phyloP scores from a whole-genome alignment of 768 basidiomycete genomes.

The Podaxis mareebaensis region DNA sequence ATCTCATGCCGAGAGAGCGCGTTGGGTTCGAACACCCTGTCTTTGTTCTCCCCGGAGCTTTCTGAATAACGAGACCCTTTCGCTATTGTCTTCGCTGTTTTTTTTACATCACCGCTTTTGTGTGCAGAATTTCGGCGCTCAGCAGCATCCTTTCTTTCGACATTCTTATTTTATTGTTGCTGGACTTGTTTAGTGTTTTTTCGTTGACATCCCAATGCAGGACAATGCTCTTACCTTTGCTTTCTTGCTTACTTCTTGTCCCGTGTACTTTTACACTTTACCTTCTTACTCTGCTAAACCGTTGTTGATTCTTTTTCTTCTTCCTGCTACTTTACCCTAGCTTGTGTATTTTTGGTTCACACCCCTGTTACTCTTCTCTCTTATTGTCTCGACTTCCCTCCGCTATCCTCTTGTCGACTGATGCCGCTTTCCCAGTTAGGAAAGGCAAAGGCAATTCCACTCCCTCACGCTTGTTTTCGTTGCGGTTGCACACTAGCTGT shows the following conservation, averaged over 20 bases:
- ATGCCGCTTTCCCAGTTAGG: slow-evolving; percentile 13
- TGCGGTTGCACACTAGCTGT: slow-evolving; percentile 5
- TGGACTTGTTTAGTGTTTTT: slow-evolving; percentile 6
- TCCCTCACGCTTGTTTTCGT: neutral
- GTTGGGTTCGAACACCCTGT: slow-evolving; percentile 60
- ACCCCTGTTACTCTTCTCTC: slow-evolving; percentile 5
- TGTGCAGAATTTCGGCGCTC: neutral
- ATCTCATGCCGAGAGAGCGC: slow-evolving; percentile 51
- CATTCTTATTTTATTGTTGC: slow-evolving; percentile 8
- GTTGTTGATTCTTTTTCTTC: neutral
- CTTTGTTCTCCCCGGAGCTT: slow-evolving; percentile 58
- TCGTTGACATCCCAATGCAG: slow-evolving; percentile 2
- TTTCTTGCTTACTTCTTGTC: slow-evolving; percentile 1
- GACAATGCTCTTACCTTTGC: slow-evolving; percentile 8
- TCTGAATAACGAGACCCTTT: slow-evolving; percentile 34
- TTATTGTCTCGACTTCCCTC: slow-evolving; percentile 16
- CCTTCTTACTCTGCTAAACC: neutral
- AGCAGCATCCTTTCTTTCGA: slow-evolving; percentile 10
- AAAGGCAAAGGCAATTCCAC: neutral
- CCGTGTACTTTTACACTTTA: slow-evolving; percentile 10
- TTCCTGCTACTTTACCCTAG: neutral
- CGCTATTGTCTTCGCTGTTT: slow-evolving; percentile 8
- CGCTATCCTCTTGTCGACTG: slow-evolving; percentile 9
- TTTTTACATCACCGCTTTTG: neutral
- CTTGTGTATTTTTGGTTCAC: slow-evolving; percentile 13